Evolutionary conservation across 164 flowering plant species (phyloP), one percentile per base, ranked within the genome.

Genomic region (Magnolia officinalis): DNA sequence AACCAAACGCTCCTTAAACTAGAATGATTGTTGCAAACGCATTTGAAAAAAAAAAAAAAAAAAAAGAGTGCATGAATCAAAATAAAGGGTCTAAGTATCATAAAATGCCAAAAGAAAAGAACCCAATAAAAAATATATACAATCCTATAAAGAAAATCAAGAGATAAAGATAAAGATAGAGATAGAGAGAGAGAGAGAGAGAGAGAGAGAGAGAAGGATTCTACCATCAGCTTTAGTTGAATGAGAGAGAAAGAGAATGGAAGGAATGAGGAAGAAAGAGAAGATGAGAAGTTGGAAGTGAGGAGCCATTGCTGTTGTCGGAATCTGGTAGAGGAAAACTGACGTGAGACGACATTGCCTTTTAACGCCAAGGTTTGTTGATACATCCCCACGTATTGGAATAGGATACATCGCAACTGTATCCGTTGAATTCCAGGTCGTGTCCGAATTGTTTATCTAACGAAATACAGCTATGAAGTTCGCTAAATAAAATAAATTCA

Each of bases 181-280:
- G 29, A 67, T 1, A 29, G 19, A 13, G 66, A 51, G 5, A 50
- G 51, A 71, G 63, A 49, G 7, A 29, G 19, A 13, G 66, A 51
- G 5, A 50, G 51, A 71, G 63, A 64, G 13, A 64, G 37, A 74
- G 18, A 50, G 19, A 26, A 23, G 58, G 73, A 73, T 7, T 9
- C 3, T 84, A 88, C 88, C 81, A 65, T 76, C 87, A 70, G 86
- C 81, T 70, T 75, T 74, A 50, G 84, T 86, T 2, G 70, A 68
- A 67, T 51, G 71, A 67, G 78, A 76, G 51, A 82, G 66, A 58
- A 81, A 72, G 76, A 87, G 75, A 69, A 84, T 72, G 70, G 75
- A 74, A 13, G 72, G 71, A 64, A 86, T 78, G 63, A 84, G 69
- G 76, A 82, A 23, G 18, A 76, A 68, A 74, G 81, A 72, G 74